Percentiles rank a stretch among this genome's conserved stretches.
Conservation (phyloP, 2,329 filamentous ascomycete species). For the Pseudodiploospora longispora region DNA sequence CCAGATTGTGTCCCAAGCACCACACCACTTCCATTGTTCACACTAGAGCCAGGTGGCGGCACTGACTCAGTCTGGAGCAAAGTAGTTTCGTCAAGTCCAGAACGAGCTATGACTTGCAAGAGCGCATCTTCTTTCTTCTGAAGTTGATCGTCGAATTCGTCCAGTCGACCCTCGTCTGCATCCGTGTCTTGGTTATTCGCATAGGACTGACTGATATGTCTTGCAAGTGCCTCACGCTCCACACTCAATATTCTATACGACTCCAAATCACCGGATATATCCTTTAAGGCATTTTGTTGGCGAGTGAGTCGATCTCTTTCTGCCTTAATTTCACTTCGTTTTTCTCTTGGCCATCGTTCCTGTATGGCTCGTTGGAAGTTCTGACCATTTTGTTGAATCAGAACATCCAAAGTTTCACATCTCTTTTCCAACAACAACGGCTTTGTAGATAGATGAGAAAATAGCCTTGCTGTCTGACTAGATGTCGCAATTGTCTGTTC, state of each 20-base stretch:
- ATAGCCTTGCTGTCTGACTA: slow-evolving; percentile 20
- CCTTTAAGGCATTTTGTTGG: slow-evolving; percentile 36
- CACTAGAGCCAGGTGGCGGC: slow-evolving; percentile 6
- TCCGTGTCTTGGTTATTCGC: slow-evolving; percentile 42
- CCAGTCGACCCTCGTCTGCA: slow-evolving; percentile 41
- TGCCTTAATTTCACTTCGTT: slow-evolving; percentile 37
- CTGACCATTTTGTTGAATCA: slow-evolving; percentile 38
- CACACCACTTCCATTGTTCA: slow-evolving; percentile 17
- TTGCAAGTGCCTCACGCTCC: slow-evolving; percentile 37
- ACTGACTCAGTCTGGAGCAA: slow-evolving; percentile 23
- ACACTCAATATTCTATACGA: slow-evolving; percentile 33
- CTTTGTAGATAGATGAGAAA: slow-evolving; percentile 22
- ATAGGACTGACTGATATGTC: slow-evolving; percentile 42
- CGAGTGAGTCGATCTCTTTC: slow-evolving; percentile 40
- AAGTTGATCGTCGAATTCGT: slow-evolving; percentile 38
- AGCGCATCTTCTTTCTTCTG: slow-evolving; percentile 35
- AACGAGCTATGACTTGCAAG: slow-evolving; percentile 31
- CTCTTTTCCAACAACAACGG: slow-evolving; percentile 26
- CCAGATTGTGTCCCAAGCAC: slow-evolving; percentile 38
- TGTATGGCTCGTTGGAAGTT: slow-evolving; percentile 40
- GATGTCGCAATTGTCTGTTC: slow-evolving; percentile 3
- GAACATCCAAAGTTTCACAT: slow-evolving; percentile 29
- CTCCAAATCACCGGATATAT: slow-evolving; percentile 32
- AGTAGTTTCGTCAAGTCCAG: slow-evolving; percentile 35
- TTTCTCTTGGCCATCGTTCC: slow-evolving; percentile 36